Conservation (phyloP, 257 asterid genomes). For the Capsicum baccatum region DNA sequence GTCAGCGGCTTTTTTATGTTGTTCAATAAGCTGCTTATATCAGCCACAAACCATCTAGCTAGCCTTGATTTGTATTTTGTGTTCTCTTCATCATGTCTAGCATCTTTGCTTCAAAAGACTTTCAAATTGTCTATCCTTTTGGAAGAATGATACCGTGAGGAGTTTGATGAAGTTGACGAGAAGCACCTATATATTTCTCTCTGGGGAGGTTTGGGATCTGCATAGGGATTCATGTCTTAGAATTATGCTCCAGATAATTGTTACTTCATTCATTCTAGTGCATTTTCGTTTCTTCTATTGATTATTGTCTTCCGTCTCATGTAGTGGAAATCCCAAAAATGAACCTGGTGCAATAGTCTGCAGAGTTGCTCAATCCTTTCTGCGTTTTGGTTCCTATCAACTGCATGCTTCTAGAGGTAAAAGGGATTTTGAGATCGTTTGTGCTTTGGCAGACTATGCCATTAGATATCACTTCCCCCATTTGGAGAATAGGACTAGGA, state of each 20-base stretch:
- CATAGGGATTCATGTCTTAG: background rate
- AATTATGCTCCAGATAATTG: background rate
- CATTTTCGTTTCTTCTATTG: background rate
- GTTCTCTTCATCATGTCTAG: constrained; percentile 9
- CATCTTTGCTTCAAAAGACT: background rate
- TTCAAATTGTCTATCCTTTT: background rate
- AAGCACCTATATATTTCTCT: background rate
- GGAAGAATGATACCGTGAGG: background rate
- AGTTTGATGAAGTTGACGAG: background rate
- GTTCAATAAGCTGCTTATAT: background rate
- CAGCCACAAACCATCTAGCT: background rate
- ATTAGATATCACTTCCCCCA: constrained; percentile 87
- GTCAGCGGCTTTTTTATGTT: background rate
- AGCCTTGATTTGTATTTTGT: background rate
- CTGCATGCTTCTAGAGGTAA: constrained; percentile 88
- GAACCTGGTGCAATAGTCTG: constrained; percentile 98
- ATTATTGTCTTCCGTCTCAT: constrained; percentile 31
- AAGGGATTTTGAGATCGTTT: constrained; percentile 74
- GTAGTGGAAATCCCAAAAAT: constrained; percentile 95
- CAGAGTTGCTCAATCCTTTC: constrained; percentile 88
- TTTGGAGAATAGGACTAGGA: constrained; percentile 74
- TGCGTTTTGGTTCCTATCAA: constrained; percentile 97
- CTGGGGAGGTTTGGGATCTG: background rate
- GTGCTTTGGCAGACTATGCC: constrained; percentile 79
- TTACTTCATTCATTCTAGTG: background rate